Evolutionary conservation across 108 stramenopile species (phyloP).

Genomic region (Pseudonitzschia pungens): DNA sequence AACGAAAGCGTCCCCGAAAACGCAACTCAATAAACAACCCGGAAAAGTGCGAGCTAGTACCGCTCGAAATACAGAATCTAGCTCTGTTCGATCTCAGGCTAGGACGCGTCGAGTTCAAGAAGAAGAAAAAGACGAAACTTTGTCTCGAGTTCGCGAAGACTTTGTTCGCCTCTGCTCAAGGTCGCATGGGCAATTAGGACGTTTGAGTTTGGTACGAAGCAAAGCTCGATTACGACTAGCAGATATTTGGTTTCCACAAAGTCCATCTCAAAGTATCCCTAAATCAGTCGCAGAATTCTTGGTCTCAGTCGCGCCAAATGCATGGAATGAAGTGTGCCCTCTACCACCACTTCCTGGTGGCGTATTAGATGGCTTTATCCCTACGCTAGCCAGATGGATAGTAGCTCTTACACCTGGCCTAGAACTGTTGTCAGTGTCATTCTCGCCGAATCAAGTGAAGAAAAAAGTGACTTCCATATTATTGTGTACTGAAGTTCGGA

Average conservation of each 20-base stretch:
- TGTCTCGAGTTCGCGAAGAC: conserved; percentile 17
- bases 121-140: conserved; percentile 18
- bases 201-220: conserved; percentile 17
- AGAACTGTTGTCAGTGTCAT: conserved; percentile 18
- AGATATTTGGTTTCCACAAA: conserved; percentile 37
- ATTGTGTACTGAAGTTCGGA: conserved; percentile 29
- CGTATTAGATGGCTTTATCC: conserved; percentile 22
- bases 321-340: conserved; percentile 30
- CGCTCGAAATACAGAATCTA: background rate
- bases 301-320: conserved; percentile 12
- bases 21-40: background rate
- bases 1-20: background rate
- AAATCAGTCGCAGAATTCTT: conserved; percentile 24
- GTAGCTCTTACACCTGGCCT: conserved; percentile 30
- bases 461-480: conserved; percentile 15
- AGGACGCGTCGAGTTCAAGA: background rate
- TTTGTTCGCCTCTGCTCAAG: conserved; percentile 3
- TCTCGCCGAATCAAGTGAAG: background rate
- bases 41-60: conserved; percentile 4
- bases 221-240: conserved; percentile 14
- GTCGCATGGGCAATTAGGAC: conserved; percentile 7
- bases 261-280: conserved; percentile 10
- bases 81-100: background rate
- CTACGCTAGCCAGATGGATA: conserved; percentile 28
- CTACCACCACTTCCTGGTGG: conserved; percentile 24